phyloP scores from a whole-genome alignment of 2,329 filamentous ascomycete species.

The Sclerotinia borealis region DNA sequence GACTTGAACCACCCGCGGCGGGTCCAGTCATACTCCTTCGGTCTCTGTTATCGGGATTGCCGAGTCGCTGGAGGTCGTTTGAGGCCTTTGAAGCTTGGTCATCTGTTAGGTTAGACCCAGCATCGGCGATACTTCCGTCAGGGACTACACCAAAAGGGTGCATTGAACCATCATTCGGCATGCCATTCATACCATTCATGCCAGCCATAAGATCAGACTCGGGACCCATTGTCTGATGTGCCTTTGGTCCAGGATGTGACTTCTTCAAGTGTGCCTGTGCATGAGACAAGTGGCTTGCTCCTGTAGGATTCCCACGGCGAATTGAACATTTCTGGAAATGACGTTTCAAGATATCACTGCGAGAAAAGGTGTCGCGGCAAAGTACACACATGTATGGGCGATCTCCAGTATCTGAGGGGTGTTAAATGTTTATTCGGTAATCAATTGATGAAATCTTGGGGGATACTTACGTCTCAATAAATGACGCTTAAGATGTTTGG shows the following conservation, averaged over 20 bases:
- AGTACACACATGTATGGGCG: conserved; percentile 97
- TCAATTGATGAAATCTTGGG: conserved; percentile 9
- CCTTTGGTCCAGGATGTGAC: conserved; percentile 51
- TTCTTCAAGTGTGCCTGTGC: conserved; percentile 86
- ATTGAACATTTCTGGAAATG: conserved; percentile 99
- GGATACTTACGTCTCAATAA: conserved; percentile 80
- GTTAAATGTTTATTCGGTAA: conserved; percentile 21
- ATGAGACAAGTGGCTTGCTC: conserved; percentile 89
- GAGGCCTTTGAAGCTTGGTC: conserved; percentile 48
- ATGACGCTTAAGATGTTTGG: conserved; percentile 96
- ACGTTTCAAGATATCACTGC: conserved; percentile 96
- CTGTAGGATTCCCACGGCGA: conserved; percentile 89
- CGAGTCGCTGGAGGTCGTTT: conserved; percentile 53
- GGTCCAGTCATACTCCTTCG: conserved; percentile 50
- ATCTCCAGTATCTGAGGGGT: conserved; percentile 77
- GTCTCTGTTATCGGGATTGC: conserved; percentile 51
- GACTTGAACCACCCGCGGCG: conserved; percentile 43
- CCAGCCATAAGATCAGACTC: conserved; percentile 43
- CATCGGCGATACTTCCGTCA: conserved; percentile 30
- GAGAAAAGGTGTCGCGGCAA: conserved; percentile 95
- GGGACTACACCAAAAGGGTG: conserved; percentile 53
- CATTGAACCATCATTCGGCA: conserved; percentile 49
- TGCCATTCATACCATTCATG: conserved; percentile 40
- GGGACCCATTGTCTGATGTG: conserved; percentile 46
- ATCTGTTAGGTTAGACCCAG: conserved; percentile 44